Evolutionary conservation across 1,139 yeast genomes (phyloP), one percentile per base, ranked within the genome.

Genomic region (Dujonia santamariae): DNA sequence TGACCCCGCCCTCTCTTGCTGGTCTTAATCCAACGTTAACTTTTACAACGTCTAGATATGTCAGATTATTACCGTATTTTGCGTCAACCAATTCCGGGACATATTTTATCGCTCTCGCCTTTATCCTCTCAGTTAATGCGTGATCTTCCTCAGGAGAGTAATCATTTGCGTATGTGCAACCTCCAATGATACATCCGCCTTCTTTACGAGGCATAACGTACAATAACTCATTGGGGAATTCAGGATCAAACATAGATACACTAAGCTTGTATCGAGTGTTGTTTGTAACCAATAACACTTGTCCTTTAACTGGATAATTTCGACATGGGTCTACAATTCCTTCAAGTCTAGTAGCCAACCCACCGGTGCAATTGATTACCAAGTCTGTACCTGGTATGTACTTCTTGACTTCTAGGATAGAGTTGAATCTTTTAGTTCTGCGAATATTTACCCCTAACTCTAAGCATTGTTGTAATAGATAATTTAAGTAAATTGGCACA

Each of bases 131-230:
- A 2, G 69, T 61, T 42, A 70, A 53, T 17, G 45, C 66, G 3
- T 45, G 42, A 40, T 71, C 73, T 35, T 58, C 68, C 2, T 44
- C 43, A 1, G 46, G 45, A 15, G 49, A 44, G 29, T 48, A 48
- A 26, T 51, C 53, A 22, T 57, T 43, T 2, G 42, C 45, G 13
- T 53, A 45, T 43, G 68, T 66, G 41, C 75, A 65, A 1, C 80
- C 80, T 1, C 80, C 80, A 32, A 75, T 62, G 19, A 73, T 67
- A 16, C 69, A 56, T 2, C 78, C 80, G 11, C 80, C 80, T 48
- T 75, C 80, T 38, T 65, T 63, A 31, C 80, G 51, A 5, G 80
- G 80, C 66, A 74, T 66, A 13, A 70, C 51, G 42, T 75, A 75
- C 19, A 73, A 51, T 41, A 52, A 41, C 42, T 74, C 79, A 31